Evolutionary conservation across 768 basidiomycete species (phyloP).

Genomic region (Leccinum rimulosum): DNA sequence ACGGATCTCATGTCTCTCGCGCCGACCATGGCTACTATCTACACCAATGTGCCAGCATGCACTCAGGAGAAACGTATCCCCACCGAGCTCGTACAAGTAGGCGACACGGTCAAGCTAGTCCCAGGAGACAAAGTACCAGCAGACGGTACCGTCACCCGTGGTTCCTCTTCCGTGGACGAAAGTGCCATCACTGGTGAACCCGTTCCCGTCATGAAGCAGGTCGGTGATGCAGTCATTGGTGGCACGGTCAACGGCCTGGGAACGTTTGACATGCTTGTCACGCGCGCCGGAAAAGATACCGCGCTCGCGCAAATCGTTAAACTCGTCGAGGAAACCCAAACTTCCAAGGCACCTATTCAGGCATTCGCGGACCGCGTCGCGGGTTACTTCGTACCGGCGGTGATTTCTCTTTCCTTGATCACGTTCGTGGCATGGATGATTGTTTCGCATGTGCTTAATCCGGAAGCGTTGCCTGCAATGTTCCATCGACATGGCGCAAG

Average conservation of each 20-base stretch:
- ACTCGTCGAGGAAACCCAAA: constrained; percentile 97
- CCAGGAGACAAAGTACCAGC: constrained; percentile 97
- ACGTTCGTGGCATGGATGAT: constrained; percentile 87
- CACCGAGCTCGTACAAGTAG: constrained; percentile 92
- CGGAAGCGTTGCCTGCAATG: constrained; percentile 69
- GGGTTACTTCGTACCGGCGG: constrained; percentile 91
- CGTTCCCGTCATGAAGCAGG: constrained; percentile 78
- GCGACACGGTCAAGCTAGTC: constrained; percentile 89
- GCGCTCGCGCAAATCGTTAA: constrained; percentile 95
- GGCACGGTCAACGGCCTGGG: constrained; percentile 97
- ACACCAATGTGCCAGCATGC: constrained; percentile 79
- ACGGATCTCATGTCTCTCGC: constrained; percentile 95
- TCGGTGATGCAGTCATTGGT: constrained; percentile 87
- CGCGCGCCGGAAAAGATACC: constrained; percentile 93
- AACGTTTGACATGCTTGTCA: constrained; percentile 94
- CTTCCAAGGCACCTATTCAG: constrained; percentile 96
- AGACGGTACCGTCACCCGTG: constrained; percentile 86
- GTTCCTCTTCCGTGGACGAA: constrained; percentile 89
- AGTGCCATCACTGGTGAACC: constrained; percentile 97
- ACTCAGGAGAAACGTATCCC: constrained; percentile 87
- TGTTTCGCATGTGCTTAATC: constrained; percentile 55
- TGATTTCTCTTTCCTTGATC: constrained; percentile 74
- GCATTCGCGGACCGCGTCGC: constrained; percentile 94
- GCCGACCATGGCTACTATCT: constrained; percentile 94
- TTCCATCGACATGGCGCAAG: constrained; percentile 83